phyloP scores from a whole-genome alignment of 345 rosid genomes.

The Psidium guajava region DNA sequence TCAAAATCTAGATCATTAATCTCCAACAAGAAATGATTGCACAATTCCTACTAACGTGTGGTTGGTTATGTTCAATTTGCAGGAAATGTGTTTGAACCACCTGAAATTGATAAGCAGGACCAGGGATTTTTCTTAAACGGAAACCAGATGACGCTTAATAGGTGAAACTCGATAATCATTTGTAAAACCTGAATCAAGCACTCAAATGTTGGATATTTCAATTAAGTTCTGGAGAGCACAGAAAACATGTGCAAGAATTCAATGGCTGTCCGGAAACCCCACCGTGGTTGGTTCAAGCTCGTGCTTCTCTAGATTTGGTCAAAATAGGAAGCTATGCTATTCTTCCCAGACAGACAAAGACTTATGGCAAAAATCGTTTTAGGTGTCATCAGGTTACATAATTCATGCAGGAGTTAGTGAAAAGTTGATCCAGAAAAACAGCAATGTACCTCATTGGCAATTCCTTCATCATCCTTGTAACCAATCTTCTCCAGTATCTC shows the following conservation, averaged over 20 bases:
- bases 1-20: background rate
- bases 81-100: background rate
- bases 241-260: background rate
- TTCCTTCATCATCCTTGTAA: constrained; percentile 91
- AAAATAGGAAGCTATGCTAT: background rate
- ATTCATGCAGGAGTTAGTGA: background rate
- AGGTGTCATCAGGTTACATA: background rate
- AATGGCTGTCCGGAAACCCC: background rate
- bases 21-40: background rate
- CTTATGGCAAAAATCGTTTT: background rate
- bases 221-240: background rate
- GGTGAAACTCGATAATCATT: background rate
- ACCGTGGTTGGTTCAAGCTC: background rate
- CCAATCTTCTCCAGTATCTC: constrained; percentile 76
- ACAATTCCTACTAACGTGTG: background rate
- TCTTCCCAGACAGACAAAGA: background rate
- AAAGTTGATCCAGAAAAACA: background rate
- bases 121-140: background rate
- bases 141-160: background rate
- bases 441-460: constrained; percentile 65
- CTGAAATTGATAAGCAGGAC: background rate
- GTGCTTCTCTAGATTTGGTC: background rate
- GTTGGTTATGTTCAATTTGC: background rate
- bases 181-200: background rate
- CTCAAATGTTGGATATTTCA: background rate